Base-by-base conservation (phyloP, 129 eudicot genomes). In the Rutidosis leptorrhynchoides region DNA sequence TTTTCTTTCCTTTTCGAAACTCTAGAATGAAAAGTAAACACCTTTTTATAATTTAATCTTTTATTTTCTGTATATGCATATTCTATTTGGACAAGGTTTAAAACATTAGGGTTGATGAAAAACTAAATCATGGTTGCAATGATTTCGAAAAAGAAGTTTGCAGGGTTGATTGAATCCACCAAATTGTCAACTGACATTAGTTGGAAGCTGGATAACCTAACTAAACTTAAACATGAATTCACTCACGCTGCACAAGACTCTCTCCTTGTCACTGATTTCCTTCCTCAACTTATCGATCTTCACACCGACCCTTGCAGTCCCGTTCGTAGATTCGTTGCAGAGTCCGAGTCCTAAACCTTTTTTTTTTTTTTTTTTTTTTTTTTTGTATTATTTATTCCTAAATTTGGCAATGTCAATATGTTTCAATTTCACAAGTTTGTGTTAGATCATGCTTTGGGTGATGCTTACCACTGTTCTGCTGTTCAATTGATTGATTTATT, bases 271-370 rank as follows among this genome's bases (percentile, higher is more conserved):
- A 70, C 80, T 0, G 83, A 86, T 9, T 58, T 89, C 26, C 68
- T 94, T 1, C 75, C 95, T 30, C 62, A 74, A 5, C 64, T 93
- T 19, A 68, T 93, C 19, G 64, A 79, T 55, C 87, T 89, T 8
- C 77, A 71, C 19, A 68, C 95, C 32, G 93, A 94, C 40, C 67
- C 64, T n/a, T 82, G 65, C 53, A 84, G 99, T 62, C 96, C 99
- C 6, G 88, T 86, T 40, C 99, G 99, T 75, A 79, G 81, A 77
- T 77, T 75, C 64, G 65, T 77, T 54, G 82, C 81, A 32, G 84
- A 84, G 99, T 94, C 67, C 15, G 94, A 8, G 4, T 28, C 32
- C 49, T 76, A 30, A 35, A 61, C 53, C 72, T 59, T 60, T 30
- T 26, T 65, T 43, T 12, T 26, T 55, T 4, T 29, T 16, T 29